Evolutionary conservation across 2,329 filamentous ascomycete genomes (phyloP).

Genomic region (Pseudogymnoascus destructans): DNA sequence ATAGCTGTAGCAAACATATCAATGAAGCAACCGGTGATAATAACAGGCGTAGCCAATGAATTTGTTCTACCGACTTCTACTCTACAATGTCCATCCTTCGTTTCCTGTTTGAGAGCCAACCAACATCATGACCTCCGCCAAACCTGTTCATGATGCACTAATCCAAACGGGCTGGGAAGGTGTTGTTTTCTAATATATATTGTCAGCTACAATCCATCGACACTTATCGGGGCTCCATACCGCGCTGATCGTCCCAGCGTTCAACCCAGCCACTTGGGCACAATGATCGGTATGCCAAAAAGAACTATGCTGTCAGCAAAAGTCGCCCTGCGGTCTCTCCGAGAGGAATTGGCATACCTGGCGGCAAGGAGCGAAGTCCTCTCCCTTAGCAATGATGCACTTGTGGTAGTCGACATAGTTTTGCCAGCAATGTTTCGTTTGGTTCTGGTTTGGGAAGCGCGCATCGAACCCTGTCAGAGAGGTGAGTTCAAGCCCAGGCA

Average conservation of each 20-base stretch:
- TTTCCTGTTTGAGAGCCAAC: background rate
- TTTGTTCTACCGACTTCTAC: constrained; percentile 8
- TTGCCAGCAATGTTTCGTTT: constrained; percentile 99
- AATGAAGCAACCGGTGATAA: constrained; percentile 1
- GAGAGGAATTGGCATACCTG: constrained; percentile 49
- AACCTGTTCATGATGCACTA: constrained; percentile 22
- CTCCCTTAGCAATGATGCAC: constrained; percentile 95
- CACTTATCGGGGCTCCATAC: constrained; percentile 40
- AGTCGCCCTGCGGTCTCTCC: constrained; percentile 15
- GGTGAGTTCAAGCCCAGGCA: background rate
- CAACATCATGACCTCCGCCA: background rate
- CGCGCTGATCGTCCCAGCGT: constrained; percentile 95
- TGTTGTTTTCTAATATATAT: constrained; percentile 43
- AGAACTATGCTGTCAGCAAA: constrained; percentile 53
- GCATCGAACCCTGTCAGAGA: constrained; percentile 73
- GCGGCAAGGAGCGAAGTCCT: constrained; percentile 93
- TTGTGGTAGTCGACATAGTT: constrained; percentile 99
- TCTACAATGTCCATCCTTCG: constrained; percentile 2
- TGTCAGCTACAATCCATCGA: constrained; percentile 18
- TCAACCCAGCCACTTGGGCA: constrained; percentile 91
- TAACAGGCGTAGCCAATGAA: constrained; percentile 4
- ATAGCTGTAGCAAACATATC: background rate
- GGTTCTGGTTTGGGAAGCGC: constrained; percentile 97
- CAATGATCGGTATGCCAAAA: constrained; percentile 88
- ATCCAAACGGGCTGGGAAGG: constrained; percentile 54